Percentiles rank a stretch among this genome's conserved stretches.
Conservation (phyloP, 257 asterid species). For the Marsdenia floribunda region DNA sequence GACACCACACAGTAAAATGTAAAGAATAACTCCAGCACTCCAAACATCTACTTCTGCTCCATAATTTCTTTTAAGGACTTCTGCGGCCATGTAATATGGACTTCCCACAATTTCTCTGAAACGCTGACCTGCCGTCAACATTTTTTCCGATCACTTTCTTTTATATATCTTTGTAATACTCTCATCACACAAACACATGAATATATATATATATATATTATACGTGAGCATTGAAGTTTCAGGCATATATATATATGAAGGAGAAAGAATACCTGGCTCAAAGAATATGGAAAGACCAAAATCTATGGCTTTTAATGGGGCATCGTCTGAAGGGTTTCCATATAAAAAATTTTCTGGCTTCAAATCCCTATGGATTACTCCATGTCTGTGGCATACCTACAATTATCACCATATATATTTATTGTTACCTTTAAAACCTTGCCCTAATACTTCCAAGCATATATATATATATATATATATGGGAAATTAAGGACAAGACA, state of each 20-base stretch:
- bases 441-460: neutral
- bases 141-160: neutral
- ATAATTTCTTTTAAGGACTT: constrained; percentile 66
- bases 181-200: no score
- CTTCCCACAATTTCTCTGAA: constrained; percentile 84
- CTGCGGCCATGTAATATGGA: constrained; percentile 96
- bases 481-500: neutral
- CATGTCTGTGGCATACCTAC: constrained; percentile 71
- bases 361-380: constrained; percentile 80
- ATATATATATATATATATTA: neutral
- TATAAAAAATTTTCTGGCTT: constrained; percentile 80
- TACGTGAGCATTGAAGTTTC: neutral
- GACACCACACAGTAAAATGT: constrained; percentile 76
- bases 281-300: constrained; percentile 85
- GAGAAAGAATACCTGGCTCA: constrained; percentile 40
- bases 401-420: neutral
- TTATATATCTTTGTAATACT: no score
- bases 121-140: constrained; percentile 42
- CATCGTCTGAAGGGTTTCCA: constrained; percentile 45
- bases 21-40: constrained; percentile 90
- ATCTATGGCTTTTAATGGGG: constrained; percentile 76
- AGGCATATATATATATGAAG: neutral
- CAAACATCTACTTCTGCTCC: constrained; percentile 73
- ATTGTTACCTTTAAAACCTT: neutral
- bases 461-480: neutral